Conservation (phyloP, 352 stramenopile genomes). For the Globisporangium orthogonon region DNA sequence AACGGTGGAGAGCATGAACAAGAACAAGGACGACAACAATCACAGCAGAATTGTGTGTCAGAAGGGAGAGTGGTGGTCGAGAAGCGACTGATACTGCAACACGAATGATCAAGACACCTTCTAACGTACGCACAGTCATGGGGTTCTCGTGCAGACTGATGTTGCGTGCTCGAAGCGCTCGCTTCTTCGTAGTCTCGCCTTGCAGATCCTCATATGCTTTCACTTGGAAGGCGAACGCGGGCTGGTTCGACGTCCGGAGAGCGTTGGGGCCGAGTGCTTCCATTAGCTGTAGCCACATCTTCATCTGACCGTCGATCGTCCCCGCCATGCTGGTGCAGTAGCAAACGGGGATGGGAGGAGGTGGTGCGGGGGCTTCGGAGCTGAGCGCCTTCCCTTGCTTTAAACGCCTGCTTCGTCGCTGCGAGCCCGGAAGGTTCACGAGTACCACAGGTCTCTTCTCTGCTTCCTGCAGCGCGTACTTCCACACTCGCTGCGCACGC, state of each 20-base stretch:
- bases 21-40: neutral
- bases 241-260: neutral
- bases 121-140: neutral
- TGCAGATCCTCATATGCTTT: slow-evolving; percentile 28
- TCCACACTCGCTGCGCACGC: slow-evolving; percentile 10
- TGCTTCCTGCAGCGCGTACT: slow-evolving; percentile 7
- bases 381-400: neutral
- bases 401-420: neutral
- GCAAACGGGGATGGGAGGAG: slow-evolving; percentile 21
- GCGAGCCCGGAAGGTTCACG: slow-evolving; percentile 17
- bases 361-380: neutral
- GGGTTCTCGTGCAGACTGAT: slow-evolving; percentile 16
- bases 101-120: neutral
- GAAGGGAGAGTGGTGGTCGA: too few relatives aligned
- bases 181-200: slow-evolving; percentile 13
- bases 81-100: neutral
- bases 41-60: neutral
- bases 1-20: neutral
- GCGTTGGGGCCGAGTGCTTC: slow-evolving; percentile 14
- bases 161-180: slow-evolving; percentile 21
- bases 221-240: slow-evolving; percentile 17
- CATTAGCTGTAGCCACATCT: slow-evolving; percentile 59
- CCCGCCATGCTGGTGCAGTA: slow-evolving; percentile 23
- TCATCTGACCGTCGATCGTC: slow-evolving; percentile 47
- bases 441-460: slow-evolving; percentile 17